Conservation (phyloP, 345 rosid genomes). For the Eucalyptus lansdowneana region DNA sequence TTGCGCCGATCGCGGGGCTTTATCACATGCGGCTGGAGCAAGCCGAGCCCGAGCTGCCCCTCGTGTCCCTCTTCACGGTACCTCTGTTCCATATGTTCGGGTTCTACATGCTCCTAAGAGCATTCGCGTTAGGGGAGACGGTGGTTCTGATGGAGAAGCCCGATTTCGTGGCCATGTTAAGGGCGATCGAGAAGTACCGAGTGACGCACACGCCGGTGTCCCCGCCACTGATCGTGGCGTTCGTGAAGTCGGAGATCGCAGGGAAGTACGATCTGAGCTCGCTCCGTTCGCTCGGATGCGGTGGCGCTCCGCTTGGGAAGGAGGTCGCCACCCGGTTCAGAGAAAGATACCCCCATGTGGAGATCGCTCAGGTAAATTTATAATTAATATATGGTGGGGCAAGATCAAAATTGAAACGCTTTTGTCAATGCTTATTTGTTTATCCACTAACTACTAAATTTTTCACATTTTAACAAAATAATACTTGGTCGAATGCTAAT, state of each 20-base stretch:
- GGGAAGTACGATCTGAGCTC: slow-evolving; percentile 55
- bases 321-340: slow-evolving; percentile 55
- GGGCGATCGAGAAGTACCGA: slow-evolving; percentile 33
- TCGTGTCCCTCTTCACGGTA: slow-evolving; percentile 31
- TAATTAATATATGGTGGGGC: not conserved
- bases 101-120: slow-evolving; percentile 14
- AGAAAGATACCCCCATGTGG: slow-evolving; percentile 54
- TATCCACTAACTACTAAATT: not conserved
- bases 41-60: slow-evolving; percentile 6
- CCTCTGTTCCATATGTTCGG: slow-evolving; percentile 43
- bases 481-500: not conserved
- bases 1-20: slow-evolving; percentile 40
- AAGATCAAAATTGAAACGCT: not conserved
- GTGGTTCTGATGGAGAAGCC: slow-evolving; percentile 27
- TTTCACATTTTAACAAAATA: not conserved
- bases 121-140: slow-evolving; percentile 19
- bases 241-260: slow-evolving; percentile 56
- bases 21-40: slow-evolving; percentile 4
- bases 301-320: slow-evolving; percentile 83
- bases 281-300: slow-evolving; percentile 34
- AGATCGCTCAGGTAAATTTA: slow-evolving; percentile 38
- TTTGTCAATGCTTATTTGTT: not conserved
- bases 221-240: slow-evolving; percentile 62
- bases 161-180: slow-evolving; percentile 22
- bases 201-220: slow-evolving; percentile 59